These are phyloP conservation scores for Paraurostyla sp. DNA, from an alignment of 73 alveolate genomes.

Conservation along the genomic window DNA sequence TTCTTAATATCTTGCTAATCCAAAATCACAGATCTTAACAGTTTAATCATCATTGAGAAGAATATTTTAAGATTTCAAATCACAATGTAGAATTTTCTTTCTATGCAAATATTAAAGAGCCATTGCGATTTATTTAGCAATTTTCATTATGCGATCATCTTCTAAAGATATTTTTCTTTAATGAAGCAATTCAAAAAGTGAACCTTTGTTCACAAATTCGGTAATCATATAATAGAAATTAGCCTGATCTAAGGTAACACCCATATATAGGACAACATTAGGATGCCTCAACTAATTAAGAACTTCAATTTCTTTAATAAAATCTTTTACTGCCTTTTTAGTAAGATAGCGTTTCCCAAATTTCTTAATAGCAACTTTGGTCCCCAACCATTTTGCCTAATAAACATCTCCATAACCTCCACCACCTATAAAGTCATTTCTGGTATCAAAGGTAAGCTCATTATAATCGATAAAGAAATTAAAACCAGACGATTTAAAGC, in stretches of 20 bases:
- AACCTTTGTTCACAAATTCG: constrained; percentile 86
- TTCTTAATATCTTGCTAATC: constrained; percentile 85
- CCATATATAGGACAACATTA: constrained; percentile 92
- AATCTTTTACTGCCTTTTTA: constrained; percentile 83
- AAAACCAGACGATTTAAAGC: constrained; percentile 84
- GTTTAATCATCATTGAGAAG: constrained; percentile 92
- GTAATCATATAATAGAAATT: constrained; percentile 93
- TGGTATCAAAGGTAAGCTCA: constrained; percentile 76
- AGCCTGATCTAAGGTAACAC: constrained; percentile 85
- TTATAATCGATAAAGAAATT: constrained; percentile 80
- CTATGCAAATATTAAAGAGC: constrained; percentile 94
- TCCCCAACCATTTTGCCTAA: constrained; percentile 92
- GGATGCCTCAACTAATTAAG: constrained; percentile 96
- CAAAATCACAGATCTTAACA: constrained; percentile 96
- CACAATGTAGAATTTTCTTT: constrained; percentile 95
- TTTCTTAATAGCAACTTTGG: constrained; percentile 90
- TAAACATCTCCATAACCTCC: constrained; percentile 91
- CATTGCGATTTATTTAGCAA: constrained; percentile 94
- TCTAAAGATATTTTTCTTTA: constrained; percentile 71
- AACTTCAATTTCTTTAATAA: constrained; percentile 93
- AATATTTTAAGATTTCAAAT: constrained; percentile 92
- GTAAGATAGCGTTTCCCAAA: constrained; percentile 81
- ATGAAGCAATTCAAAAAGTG: constrained; percentile 85
- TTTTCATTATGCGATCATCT: constrained; percentile 81
- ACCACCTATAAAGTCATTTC: constrained; percentile 82